These are phyloP conservation scores for Cruciata laevipes DNA, from an alignment of 257 asterid genomes.

Conservation along the genomic window DNA sequence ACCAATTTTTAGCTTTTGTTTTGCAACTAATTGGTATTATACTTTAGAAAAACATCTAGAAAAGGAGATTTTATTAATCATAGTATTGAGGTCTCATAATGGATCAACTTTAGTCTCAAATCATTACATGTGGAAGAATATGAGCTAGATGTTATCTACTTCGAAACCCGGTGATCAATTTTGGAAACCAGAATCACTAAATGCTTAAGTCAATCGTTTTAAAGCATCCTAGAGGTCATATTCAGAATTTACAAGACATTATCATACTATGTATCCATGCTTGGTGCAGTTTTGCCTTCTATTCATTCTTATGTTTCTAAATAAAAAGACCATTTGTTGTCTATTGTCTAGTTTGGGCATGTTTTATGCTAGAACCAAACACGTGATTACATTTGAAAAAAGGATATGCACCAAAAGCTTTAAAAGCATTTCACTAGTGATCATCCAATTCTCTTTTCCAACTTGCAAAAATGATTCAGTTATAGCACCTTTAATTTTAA, in stretches of 20 bases:
- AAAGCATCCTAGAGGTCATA: background rate
- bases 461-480: background rate
- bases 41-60: background rate
- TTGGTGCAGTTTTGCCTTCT: background rate
- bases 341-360: background rate
- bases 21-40: background rate
- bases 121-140: too few relatives aligned
- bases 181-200: background rate
- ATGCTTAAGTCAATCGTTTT: background rate
- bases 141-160: background rate
- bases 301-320: background rate
- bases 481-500: background rate
- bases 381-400: background rate
- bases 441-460: slow-evolving; percentile 1
- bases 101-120: background rate
- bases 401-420: background rate
- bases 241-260: background rate
- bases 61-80: background rate
- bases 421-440: slow-evolving; percentile 4
- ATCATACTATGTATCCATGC: background rate
- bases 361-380: background rate
- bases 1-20: background rate
- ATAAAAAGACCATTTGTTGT: background rate
- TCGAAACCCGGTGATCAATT: background rate
- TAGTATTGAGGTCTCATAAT: background rate